A percentile compares a stretch with the other conserved stretches of the same genome.
phyloP scores from a whole-genome alignment of 2,329 filamentous ascomycete genomes.

The Pseudocercospora vitis region DNA sequence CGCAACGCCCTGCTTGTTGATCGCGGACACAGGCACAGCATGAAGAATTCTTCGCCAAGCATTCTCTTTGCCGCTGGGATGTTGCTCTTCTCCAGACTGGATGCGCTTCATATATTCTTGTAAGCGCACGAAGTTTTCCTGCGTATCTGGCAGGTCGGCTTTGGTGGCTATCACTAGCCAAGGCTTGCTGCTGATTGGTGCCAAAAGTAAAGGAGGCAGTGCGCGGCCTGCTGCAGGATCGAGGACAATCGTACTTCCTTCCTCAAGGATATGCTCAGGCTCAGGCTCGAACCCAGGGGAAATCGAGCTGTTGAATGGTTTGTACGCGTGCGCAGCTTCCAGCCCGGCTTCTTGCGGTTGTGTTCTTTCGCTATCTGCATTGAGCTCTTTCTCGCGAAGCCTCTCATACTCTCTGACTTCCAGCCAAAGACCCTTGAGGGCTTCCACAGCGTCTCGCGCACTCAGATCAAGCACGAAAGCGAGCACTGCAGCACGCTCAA shows the following conservation, averaged over 20 bases:
- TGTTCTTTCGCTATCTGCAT: constrained; percentile 60
- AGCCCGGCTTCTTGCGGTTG: constrained; percentile 43
- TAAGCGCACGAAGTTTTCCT: constrained; percentile 71
- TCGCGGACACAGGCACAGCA: constrained; percentile 85
- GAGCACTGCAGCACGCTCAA: constrained; percentile 88
- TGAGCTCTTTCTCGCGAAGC: constrained; percentile 70
- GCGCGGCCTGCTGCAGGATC: constrained; percentile 26
- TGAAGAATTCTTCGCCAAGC: constrained; percentile 59
- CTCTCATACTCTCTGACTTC: constrained; percentile 89
- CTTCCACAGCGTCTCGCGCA: constrained; percentile 73
- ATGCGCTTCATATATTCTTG: constrained; percentile 70
- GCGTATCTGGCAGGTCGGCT: constrained; percentile 76
- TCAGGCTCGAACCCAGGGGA: constrained; percentile 30
- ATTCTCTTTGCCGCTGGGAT: constrained; percentile 70
- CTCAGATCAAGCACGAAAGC: constrained; percentile 90
- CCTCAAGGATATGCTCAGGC: constrained; percentile 21
- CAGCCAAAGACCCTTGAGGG: constrained; percentile 79
- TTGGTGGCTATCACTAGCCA: constrained; percentile 98
- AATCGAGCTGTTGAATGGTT: constrained; percentile 49
- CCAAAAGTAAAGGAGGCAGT: constrained; percentile 52
- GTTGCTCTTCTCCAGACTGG: constrained; percentile 60
- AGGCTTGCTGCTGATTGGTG: constrained; percentile 87
- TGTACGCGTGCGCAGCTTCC: constrained; percentile 43
- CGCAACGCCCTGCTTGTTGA: constrained; percentile 79
- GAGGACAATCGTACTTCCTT: constrained; percentile 27